Percentiles rank a stretch among this genome's conserved stretches.
Conservation (phyloP, 2,329 filamentous ascomycete species). For the Parafenestella ontariensis region DNA sequence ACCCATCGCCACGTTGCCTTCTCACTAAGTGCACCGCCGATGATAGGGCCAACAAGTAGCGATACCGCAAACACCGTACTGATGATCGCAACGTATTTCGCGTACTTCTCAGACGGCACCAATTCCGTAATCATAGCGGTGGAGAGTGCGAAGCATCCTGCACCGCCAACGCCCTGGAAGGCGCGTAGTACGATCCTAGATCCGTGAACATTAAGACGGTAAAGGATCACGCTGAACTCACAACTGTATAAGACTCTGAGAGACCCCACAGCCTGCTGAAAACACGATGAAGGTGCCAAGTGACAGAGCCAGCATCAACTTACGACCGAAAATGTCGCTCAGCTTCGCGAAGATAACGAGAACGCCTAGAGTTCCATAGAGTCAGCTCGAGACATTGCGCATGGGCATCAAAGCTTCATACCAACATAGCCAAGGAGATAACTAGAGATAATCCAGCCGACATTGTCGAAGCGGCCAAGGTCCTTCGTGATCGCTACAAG, state of each 20-base stretch:
- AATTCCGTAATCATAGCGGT: not conserved
- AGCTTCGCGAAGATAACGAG: slow-evolving; percentile 43
- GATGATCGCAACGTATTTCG: no score
- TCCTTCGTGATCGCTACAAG: slow-evolving; percentile 42
- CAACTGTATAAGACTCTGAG: no score
- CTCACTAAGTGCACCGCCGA: no score
- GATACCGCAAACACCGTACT: no score
- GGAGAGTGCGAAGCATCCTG: slow-evolving; percentile 20
- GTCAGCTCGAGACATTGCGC: no score
- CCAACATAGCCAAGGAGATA: no score
- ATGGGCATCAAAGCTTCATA: no score
- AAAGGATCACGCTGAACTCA: no score
- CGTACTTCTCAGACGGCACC: not conserved
- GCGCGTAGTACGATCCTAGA: slow-evolving; percentile 35
- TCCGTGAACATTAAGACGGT: no score
- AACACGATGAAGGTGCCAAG: slow-evolving; percentile 38
- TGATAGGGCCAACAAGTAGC: no score
- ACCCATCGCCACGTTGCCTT: no score
- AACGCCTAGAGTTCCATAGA: no score
- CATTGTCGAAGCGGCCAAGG: slow-evolving; percentile 36
- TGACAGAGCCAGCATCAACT: slow-evolving; percentile 23
- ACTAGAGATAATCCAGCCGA: slow-evolving; percentile 42
- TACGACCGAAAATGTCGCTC: slow-evolving; percentile 44
- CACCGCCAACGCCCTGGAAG: slow-evolving; percentile 28
- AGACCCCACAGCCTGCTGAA: slow-evolving; percentile 40